Evolutionary conservation across 768 basidiomycete species (phyloP), one percentile per base, ranked within the genome.

Genomic region (Fibroporia radiculosa): DNA sequence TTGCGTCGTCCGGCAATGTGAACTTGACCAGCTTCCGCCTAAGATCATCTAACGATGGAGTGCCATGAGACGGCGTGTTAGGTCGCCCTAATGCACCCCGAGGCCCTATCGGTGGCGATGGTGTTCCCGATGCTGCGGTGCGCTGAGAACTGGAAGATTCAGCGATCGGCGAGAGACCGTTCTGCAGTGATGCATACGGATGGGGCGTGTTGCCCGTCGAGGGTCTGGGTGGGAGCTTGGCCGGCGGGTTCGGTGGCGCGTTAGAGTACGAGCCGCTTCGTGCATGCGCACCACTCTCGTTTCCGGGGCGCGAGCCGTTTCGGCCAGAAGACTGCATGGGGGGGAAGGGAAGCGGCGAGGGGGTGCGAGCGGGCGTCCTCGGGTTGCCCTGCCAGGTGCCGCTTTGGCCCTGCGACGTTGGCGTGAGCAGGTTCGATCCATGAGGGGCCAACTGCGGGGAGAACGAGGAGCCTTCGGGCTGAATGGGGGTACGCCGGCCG

Each of bases 11-110:
- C 1, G 83, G 83, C 32, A 93, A 71, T 16, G 75, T 70, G 59
- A 99, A 96, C 61, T 93, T 97, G 57, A 99, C 83, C 18, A 89
- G 67, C 61, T 88, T 91, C 45, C 83, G 73, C 37, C 86, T 74
- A 43, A 93, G 68, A 49, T 93, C 89, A 38, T 92, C 87, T 14
- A 88, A 65, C 0, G 82, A 80, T 19, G 75, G 68, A 4, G 70
- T 62, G 31, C 64, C 43, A 25, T 49, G 36, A n/a, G 48, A 50
- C 12, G 51, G 48, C 18, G 66, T 66, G 40, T 48, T 62, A 2
- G 73, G 64, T 1, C 63, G 57, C 39, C 69, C 68, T 55, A 80
- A 83, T 0, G 82, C 76, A 26, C 80, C 81, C 18, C 75, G 72
- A 0, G 49, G 37, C 4, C 52, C 42, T 56, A 70, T 52, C 35